phyloP scores from a whole-genome alignment of 2,329 filamentous ascomycete genomes.

The Chlorencoelia australis region DNA sequence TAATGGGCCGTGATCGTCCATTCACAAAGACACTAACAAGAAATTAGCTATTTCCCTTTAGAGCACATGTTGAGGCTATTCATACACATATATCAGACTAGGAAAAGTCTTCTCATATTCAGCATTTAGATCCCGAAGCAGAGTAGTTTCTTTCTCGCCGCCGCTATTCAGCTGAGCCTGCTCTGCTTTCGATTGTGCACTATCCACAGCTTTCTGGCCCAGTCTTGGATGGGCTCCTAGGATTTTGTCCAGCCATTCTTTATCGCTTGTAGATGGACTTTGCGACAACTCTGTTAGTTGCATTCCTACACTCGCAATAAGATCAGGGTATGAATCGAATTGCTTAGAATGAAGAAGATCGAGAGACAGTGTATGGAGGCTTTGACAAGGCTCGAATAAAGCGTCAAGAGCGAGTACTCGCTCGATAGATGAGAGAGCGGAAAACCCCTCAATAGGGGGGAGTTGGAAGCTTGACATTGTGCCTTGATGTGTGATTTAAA shows the following conservation, averaged over 20 bases:
- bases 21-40: constrained; percentile 70
- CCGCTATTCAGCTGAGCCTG: constrained; percentile 62
- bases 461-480: constrained; percentile 32
- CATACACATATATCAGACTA: constrained; percentile 68
- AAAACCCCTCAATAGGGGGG: constrained; percentile 47
- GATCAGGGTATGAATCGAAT: constrained; percentile 57
- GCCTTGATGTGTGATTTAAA: too few species aligned
- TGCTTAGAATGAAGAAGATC: constrained; percentile 50
- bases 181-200: constrained; percentile 68
- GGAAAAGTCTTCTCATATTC: constrained; percentile 77
- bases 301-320: constrained; percentile 57
- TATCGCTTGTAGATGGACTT: constrained; percentile 39
- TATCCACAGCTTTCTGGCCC: constrained; percentile 73
- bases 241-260: constrained; percentile 55
- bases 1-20: constrained; percentile 58
- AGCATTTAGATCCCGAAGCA: constrained; percentile 54
- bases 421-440: constrained; percentile 41
- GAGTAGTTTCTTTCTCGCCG: constrained; percentile 44
- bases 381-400: constrained; percentile 73
- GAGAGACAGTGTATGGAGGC: constrained; percentile 62
- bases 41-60: constrained; percentile 11
- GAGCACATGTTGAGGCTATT: not conserved
- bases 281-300: constrained; percentile 52
- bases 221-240: constrained; percentile 75
- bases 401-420: constrained; percentile 57